A percentile compares a stretch with the other conserved stretches of the same genome.
Conservation (phyloP, 345 rosid genomes). For the Noccaea caerulescens region DNA sequence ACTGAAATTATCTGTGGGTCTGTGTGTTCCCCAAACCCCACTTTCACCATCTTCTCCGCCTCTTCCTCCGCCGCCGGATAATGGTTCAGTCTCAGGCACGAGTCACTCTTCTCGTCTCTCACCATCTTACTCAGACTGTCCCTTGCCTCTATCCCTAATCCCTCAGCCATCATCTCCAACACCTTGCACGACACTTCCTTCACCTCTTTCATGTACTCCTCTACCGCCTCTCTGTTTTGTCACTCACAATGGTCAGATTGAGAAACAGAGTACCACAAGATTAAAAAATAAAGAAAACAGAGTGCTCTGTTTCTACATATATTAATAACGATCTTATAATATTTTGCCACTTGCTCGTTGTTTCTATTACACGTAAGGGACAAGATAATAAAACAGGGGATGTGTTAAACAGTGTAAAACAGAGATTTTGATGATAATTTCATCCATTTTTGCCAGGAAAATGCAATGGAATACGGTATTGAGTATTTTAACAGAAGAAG, state of each 20-base stretch:
- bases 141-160: conserved; percentile 55
- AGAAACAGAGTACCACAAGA: neutral
- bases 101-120: conserved; percentile 77
- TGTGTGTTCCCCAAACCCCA: conserved; percentile 91
- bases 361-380: neutral
- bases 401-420: neutral
- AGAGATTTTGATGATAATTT: neutral
- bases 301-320: conserved; percentile 12
- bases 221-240: conserved; percentile 54
- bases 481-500: neutral
- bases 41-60: conserved; percentile 38
- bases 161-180: conserved; percentile 74
- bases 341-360: neutral
- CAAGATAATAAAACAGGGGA: neutral
- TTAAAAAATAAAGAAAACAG: neutral
- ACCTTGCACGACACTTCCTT: conserved; percentile 68
- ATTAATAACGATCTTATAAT: too few species aligned
- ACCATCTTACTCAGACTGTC: conserved; percentile 68
- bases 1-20: conserved; percentile 95
- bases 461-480: too few species aligned
- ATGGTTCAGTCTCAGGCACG: conserved; percentile 83
- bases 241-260: conserved; percentile 24
- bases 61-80: conserved; percentile 64
- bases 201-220: conserved; percentile 64
- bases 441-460: too few species aligned